Evolutionary conservation across 202 grass and related monocot species (phyloP).

Genomic region (Cymbopogon flexuosus): DNA sequence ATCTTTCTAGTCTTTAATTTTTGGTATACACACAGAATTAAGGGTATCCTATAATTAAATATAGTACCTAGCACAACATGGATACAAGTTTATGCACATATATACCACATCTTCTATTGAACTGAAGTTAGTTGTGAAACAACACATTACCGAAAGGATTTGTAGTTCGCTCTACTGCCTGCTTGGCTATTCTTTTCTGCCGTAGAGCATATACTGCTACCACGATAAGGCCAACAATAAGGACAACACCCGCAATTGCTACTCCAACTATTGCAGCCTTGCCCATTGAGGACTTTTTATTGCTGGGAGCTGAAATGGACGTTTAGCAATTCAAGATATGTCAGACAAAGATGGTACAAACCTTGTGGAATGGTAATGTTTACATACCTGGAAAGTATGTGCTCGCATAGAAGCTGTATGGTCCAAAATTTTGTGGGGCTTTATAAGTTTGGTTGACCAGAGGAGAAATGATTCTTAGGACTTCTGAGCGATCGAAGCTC

Average conservation of each 20-base stretch:
- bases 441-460: slow-evolving; percentile 50
- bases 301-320: slow-evolving; percentile 31
- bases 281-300: slow-evolving; percentile 36
- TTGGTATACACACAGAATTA: not conserved
- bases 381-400: slow-evolving; percentile 45
- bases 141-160: slow-evolving; percentile 57
- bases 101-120: not conserved
- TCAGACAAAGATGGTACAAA: slow-evolving; percentile 16
- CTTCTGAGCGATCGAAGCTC: slow-evolving; percentile 45
- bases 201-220: slow-evolving; percentile 58
- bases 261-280: slow-evolving; percentile 50
- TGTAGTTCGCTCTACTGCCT: slow-evolving; percentile 45
- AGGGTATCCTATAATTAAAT: not conserved
- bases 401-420: slow-evolving; percentile 47
- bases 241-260: slow-evolving; percentile 36
- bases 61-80: not conserved
- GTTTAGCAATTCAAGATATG: slow-evolving; percentile 3
- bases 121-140: slow-evolving; percentile 1
- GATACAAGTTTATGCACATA: not conserved
- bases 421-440: slow-evolving; percentile 47
- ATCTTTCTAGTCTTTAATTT: not conserved
- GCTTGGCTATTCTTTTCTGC: slow-evolving; percentile 56
- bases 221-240: slow-evolving; percentile 48
- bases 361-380: not conserved
- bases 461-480: slow-evolving; percentile 40